A percentile compares a stretch with the other conserved stretches of the same genome.
Conservation (phyloP, 192 early-diverging fungal species). For the Coemansia aciculifera region DNA sequence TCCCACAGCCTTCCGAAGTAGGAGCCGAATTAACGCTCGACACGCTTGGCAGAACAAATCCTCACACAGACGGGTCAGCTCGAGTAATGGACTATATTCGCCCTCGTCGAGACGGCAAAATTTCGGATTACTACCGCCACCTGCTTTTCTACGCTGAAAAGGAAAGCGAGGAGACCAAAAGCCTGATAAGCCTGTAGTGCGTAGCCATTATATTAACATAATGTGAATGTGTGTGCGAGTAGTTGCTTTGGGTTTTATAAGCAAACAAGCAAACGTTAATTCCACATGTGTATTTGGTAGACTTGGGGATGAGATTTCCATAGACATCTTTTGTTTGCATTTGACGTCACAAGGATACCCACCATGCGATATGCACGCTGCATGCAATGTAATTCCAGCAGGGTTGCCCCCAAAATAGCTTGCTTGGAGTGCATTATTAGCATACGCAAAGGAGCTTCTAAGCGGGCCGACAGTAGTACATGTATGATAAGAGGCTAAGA, state of each 20-base stretch:
- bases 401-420: constrained; percentile 1
- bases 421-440: neutral
- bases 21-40: constrained; percentile 44
- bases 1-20: constrained; percentile 36
- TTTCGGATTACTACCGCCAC: constrained; percentile 37
- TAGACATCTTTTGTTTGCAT: neutral
- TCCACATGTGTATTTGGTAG: neutral
- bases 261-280: neutral
- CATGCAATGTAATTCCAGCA: constrained; percentile 1
- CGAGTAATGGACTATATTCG: constrained; percentile 47
- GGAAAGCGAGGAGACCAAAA: constrained; percentile 10
- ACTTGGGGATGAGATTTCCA: neutral
- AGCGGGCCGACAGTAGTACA: neutral
- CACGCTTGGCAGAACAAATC: constrained; percentile 39
- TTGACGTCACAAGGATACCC: neutral
- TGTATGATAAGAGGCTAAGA: neutral
- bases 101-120: constrained; percentile 42
- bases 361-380: constrained; percentile 4
- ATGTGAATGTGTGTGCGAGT: neutral
- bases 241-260: neutral
- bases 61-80: constrained; percentile 43
- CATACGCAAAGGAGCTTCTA: neutral
- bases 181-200: constrained; percentile 21
- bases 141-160: constrained; percentile 25
- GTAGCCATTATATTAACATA: neutral